A percentile compares a stretch with the other conserved stretches of the same genome.
Evolutionary conservation across 495 filamentous ascomycete species (phyloP).

Genomic region (Trichoderma gamsii): DNA sequence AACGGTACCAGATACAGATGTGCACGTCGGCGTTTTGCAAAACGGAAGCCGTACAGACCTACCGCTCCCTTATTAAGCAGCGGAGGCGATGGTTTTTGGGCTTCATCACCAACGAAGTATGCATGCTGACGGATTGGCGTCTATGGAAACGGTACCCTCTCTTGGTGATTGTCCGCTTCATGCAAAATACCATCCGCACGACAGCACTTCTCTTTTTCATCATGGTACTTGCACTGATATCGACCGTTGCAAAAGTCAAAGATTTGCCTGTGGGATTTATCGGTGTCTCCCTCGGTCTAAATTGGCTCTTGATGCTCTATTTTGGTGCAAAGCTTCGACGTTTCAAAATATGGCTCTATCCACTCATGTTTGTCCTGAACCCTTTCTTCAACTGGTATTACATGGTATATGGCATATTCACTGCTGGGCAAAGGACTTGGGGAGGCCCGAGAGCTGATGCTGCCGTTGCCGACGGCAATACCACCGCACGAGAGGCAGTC

Average conservation of each 20-base stretch:
- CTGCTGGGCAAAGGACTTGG: slow-evolving; percentile 93
- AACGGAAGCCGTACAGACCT: slow-evolving; percentile 92
- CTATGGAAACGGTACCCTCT: slow-evolving; percentile 90
- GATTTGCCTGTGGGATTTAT: slow-evolving; percentile 93
- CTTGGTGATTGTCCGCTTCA: slow-evolving; percentile 80
- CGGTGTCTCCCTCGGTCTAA: slow-evolving; percentile 87
- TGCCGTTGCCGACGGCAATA: slow-evolving; percentile 69
- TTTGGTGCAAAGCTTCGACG: slow-evolving; percentile 81
- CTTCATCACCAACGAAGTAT: slow-evolving; percentile 97
- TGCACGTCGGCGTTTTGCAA: slow-evolving; percentile 98
- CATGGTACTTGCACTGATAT: slow-evolving; percentile 81
- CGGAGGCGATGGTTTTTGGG: slow-evolving; percentile 95
- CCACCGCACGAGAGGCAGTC: slow-evolving; percentile 76
- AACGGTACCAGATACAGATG: slow-evolving; percentile 93
- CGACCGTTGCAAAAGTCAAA: slow-evolving; percentile 67
- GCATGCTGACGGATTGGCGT: slow-evolving; percentile 92
- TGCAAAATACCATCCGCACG: slow-evolving; percentile 95
- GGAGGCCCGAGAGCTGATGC: slow-evolving; percentile 92
- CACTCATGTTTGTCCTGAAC: slow-evolving; percentile 91
- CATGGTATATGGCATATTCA: slow-evolving; percentile 85
- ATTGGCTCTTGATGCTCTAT: slow-evolving; percentile 95
- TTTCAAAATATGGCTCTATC: slow-evolving; percentile 91
- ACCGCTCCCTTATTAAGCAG: slow-evolving; percentile 83
- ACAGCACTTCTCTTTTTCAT: slow-evolving; percentile 95
- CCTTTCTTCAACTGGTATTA: slow-evolving; percentile 99